Conservation (phyloP, 23 red algal genomes). For the Gracilariopsis chorda region DNA sequence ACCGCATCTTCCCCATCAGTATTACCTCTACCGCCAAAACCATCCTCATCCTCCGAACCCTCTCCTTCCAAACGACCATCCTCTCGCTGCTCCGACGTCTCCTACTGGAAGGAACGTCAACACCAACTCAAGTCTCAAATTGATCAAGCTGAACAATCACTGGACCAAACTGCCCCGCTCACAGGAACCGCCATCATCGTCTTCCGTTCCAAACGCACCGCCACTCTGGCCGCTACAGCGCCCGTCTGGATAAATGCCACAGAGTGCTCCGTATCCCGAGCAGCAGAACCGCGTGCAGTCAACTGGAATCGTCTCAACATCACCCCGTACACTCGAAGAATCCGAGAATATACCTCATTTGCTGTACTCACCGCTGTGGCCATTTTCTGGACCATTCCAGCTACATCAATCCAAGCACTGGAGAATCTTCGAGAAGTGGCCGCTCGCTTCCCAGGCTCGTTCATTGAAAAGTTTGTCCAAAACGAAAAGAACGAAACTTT, state of each 20-base stretch:
- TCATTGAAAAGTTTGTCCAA: background rate
- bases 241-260: conserved; percentile 1
- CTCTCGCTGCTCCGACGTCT: background rate
- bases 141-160: background rate
- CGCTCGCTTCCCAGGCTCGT: background rate
- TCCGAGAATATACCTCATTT: conserved; percentile 16
- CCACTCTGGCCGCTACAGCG: conserved; percentile 40
- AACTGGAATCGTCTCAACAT: conserved; percentile 56
- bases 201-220: conserved; percentile 41
- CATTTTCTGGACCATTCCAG: conserved; percentile 48
- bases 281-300: conserved; percentile 41
- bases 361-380: conserved; percentile 21
- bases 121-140: background rate
- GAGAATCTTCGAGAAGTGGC: conserved; percentile 48
- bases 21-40: background rate
- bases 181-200: conserved; percentile 61
- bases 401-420: conserved; percentile 38
- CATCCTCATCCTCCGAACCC: background rate
- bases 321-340: background rate
- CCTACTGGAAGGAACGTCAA: background rate
- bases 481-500: conserved; percentile 10
- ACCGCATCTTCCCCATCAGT: background rate
- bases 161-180: conserved; percentile 38
- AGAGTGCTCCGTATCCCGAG: conserved; percentile 12
- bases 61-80: background rate